phyloP scores from a whole-genome alignment of 2,329 filamentous ascomycete genomes.

The Phialemonium atrogriseum region DNA sequence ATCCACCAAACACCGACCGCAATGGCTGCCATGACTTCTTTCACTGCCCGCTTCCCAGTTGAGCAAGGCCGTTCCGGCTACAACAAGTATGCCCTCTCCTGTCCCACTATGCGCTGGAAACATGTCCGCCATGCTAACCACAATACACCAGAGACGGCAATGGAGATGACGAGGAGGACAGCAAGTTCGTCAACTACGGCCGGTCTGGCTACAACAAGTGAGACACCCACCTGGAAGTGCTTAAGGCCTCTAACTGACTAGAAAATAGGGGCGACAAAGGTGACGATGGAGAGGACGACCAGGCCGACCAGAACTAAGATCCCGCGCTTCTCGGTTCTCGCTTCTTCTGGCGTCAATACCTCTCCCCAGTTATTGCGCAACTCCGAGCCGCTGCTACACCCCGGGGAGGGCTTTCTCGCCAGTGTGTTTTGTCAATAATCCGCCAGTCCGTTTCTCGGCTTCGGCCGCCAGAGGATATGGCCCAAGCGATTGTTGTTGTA shows the following conservation, averaged over 20 bases:
- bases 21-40: conserved; percentile 18
- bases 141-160: conserved; percentile 12
- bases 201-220: conserved; percentile 20
- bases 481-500: no score
- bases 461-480: no score
- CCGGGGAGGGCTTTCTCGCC: background rate
- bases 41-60: conserved; percentile 13
- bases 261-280: conserved; percentile 17
- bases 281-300: conserved; percentile 27
- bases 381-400: conserved; percentile 5
- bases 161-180: conserved; percentile 18
- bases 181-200: conserved; percentile 18
- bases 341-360: conserved; percentile 2
- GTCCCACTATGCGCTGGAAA: no score
- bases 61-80: conserved; percentile 35
- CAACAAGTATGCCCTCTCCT: conserved; percentile 27
- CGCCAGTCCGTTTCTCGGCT: no score
- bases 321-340: conserved; percentile 1
- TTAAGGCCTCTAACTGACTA: conserved; percentile 2
- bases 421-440: conserved; percentile 3
- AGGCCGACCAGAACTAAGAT: background rate
- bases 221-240: conserved; percentile 4
- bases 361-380: background rate
- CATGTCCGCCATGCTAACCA: no score
- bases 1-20: conserved; percentile 6